These are phyloP conservation scores for Coemansia sp. DNA, from an alignment of 192 early-diverging fungal species.

Conservation along the genomic window DNA sequence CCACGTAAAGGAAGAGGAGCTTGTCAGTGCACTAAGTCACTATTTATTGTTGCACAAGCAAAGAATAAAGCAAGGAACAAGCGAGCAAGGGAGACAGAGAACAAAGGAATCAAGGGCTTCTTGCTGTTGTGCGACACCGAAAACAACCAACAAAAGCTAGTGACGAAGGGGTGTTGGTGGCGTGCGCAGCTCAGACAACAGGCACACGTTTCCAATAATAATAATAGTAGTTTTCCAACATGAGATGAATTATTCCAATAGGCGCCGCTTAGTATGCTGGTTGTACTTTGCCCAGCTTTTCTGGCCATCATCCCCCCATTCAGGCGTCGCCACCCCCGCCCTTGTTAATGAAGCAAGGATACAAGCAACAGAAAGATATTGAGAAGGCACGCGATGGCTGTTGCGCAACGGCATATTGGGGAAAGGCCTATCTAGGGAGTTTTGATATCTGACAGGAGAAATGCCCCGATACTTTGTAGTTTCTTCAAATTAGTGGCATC, in stretches of 20 bases:
- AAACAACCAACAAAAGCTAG: not conserved
- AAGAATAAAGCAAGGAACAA: not conserved
- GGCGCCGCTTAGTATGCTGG: not conserved
- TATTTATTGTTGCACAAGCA: constrained; percentile 7
- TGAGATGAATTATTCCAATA: not conserved
- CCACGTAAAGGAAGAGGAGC: not conserved
- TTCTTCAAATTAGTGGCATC: not conserved
- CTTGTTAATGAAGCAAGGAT: constrained; percentile 6
- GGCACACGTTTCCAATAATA: too few relatives aligned
- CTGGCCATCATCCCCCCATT: not conserved
- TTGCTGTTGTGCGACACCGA: constrained; percentile 14
- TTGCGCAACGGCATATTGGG: not conserved
- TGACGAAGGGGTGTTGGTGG: constrained; percentile 1
- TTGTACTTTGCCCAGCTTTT: not conserved
- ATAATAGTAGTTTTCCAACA: too few relatives aligned
- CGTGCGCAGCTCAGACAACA: not conserved
- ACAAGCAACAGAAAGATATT: not conserved
- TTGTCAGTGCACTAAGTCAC: not conserved
- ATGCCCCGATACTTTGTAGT: not conserved
- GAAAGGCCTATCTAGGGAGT: not conserved
- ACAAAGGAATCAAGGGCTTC: constrained; percentile 6
- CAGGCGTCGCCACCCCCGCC: constrained; percentile 7
- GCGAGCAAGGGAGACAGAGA: constrained; percentile 4
- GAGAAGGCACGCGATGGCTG: not conserved
- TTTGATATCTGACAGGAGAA: constrained; percentile 8